Evolutionary conservation across 2,329 filamentous ascomycete genomes (phyloP), one percentile per base, ranked within the genome.

Genomic region (Alternaria sp.): DNA sequence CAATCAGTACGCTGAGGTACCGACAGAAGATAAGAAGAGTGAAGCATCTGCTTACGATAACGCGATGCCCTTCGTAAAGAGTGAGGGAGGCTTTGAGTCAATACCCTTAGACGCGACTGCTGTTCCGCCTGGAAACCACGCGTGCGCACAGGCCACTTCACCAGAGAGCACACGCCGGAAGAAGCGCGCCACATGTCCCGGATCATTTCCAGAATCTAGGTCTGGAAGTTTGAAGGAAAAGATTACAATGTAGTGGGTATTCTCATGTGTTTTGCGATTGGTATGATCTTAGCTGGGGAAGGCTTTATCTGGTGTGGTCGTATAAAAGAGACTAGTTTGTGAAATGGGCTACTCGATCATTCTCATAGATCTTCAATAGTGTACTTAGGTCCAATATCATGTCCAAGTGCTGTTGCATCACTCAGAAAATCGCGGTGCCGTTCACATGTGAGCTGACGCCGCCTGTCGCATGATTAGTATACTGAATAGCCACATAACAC

Each of bases 361-460:
- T 12, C 11, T 40, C 12, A 10, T 27, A n/a, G 40, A 34, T 14
- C 5, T 20, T 27, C 11, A 20, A 16, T 51, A 27, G 1, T 52
- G 7, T 40, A 40, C 2, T 0, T 14, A 1, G 4, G 28, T 38
- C 28, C 0, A 28, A 20, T 2, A 5, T 7, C 3, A 5, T 27
- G 25, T 25, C 9, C 2, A 14, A 2, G 2, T 30, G 8, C 22
- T 54, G 3, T 12, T 25, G 11, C 7, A 7, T 8, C 6, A 20
- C 20, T 43, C n/a, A 77, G 30, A 77, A 72, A 18, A 82, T 78
- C 1, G 80, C 81, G 6, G 73, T 78, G 0, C 81, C 81, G 54
- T 82, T 81, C 11, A 82, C 80, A 64, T 82, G 80, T 11, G 79
- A 78, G 52, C 76, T 74, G 5, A 83, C 80, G 38, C 80, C 81